A percentile compares a stretch with the other conserved stretches of the same genome.
Evolutionary conservation across 352 stramenopile genomes (phyloP).

Genomic region (Albugo laibachii): DNA sequence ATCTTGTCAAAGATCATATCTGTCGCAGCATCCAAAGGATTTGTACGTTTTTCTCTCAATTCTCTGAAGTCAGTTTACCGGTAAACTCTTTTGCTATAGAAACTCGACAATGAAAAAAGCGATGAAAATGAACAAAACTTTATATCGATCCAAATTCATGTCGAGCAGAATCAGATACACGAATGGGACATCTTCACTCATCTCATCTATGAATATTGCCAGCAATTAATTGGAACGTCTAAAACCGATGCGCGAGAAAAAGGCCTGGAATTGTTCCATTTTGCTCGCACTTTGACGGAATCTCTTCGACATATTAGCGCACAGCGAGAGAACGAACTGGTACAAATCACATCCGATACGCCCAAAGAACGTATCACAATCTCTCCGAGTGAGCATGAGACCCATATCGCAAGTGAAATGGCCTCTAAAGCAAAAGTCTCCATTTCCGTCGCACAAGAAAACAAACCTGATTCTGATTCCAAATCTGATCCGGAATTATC

Average conservation of each 20-base stretch:
- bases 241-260: conserved; percentile 48
- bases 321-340: conserved; percentile 28
- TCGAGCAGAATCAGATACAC: no score
- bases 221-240: conserved; percentile 34
- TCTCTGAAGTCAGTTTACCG: conserved; percentile 2
- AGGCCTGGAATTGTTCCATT: conserved; percentile 50
- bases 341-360: not conserved
- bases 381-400: not conserved
- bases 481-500: not conserved
- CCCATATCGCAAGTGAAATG: not conserved
- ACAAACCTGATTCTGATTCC: not conserved
- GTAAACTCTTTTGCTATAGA: no score
- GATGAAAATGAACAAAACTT: no score
- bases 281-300: conserved; percentile 47
- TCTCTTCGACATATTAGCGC: conserved; percentile 44
- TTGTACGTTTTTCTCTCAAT: conserved; percentile 2
- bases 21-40: conserved; percentile 48
- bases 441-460: not conserved
- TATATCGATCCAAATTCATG: no score
- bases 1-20: conserved; percentile 66
- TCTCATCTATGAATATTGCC: conserved; percentile 51
- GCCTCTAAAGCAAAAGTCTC: not conserved
- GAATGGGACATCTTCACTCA: conserved; percentile 54
- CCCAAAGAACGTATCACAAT: not conserved
- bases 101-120: no score